Conservation (phyloP, 75 land plant genomes). For the Sequoiadendron giganteum region DNA sequence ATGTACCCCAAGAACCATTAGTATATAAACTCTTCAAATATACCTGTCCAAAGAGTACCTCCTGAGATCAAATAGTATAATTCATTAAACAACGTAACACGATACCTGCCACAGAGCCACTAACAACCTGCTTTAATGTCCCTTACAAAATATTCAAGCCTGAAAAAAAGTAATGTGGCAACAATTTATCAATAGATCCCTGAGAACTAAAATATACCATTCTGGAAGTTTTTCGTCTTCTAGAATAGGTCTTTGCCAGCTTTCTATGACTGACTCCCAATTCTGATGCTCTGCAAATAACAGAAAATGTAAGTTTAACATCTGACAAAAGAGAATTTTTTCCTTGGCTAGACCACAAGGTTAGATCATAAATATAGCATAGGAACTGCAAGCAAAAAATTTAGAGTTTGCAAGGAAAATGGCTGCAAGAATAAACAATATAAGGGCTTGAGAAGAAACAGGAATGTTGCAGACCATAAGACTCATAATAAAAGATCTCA, state of each 20-base stretch:
- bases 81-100: constrained; percentile 79
- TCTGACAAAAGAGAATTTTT: neutral
- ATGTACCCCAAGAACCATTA: neutral
- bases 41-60: constrained; percentile 92
- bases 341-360: neutral
- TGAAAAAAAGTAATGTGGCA: neutral
- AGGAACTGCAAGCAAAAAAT: neutral
- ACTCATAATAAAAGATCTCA: neutral
- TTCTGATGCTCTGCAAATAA: constrained; percentile 42
- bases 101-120: constrained; percentile 53
- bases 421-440: neutral
- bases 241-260: constrained; percentile 78
- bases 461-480: neutral
- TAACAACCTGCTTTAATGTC: neutral
- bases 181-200: neutral
- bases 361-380: neutral
- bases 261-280: constrained; percentile 78
- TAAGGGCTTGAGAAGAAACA: neutral
- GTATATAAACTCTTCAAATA: neutral
- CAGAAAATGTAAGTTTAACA: constrained; percentile 5
- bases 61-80: constrained; percentile 86
- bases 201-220: constrained; percentile 40
- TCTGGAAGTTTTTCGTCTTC: constrained; percentile 68
- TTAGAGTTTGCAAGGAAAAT: neutral
- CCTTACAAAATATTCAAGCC: neutral